phyloP scores from a whole-genome alignment of 768 basidiomycete genomes.

The Udeniomyces megalosporus region DNA sequence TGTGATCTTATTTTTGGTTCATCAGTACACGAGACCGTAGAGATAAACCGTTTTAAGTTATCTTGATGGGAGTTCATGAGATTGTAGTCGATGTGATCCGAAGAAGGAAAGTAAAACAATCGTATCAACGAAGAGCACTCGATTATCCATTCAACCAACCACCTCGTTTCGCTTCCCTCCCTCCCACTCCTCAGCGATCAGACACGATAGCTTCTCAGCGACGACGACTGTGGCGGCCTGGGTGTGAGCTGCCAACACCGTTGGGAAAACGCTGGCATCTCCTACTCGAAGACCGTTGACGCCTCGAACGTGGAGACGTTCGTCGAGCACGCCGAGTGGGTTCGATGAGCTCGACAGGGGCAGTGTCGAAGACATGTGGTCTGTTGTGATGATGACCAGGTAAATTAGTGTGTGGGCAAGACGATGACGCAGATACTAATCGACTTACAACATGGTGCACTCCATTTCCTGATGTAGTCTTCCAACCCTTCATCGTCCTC shows the following conservation, averaged over 20 bases:
- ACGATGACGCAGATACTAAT: background rate
- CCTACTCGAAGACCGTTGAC: conserved; percentile 4
- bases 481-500: conserved; percentile 6
- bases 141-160: no score
- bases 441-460: background rate
- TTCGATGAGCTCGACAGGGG: background rate
- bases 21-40: no score
- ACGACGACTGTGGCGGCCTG: conserved; percentile 14
- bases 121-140: no score
- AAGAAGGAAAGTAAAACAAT: no score
- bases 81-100: no score
- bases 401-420: no score
- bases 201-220: conserved; percentile 8
- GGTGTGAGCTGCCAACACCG: conserved; percentile 4
- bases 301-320: conserved; percentile 5
- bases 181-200: conserved; percentile 1
- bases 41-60: no score
- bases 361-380: conserved; percentile 2
- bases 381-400: background rate
- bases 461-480: conserved; percentile 9
- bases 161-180: no score
- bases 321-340: conserved; percentile 11
- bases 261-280: conserved; percentile 16
- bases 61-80: no score
- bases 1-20: no score